phyloP scores from a whole-genome alignment of 2,329 filamentous ascomycete genomes.

The Cadophora sp. region DNA sequence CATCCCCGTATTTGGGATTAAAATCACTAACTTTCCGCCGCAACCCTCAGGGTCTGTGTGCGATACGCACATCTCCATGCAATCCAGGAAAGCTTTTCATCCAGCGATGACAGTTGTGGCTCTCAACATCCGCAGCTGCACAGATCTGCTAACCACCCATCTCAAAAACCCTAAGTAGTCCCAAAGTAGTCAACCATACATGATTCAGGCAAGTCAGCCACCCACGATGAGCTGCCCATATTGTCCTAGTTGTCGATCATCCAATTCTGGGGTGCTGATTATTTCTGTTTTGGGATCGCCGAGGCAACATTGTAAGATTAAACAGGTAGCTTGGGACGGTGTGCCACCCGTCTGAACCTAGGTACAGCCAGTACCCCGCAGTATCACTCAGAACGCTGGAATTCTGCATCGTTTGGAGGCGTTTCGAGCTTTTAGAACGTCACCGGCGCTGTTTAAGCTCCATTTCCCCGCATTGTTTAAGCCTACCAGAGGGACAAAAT shows the following conservation, averaged over 20 bases:
- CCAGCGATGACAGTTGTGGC: neutral
- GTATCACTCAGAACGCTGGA: neutral
- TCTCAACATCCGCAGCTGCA: neutral
- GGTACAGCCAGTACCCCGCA: neutral
- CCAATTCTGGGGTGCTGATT: neutral
- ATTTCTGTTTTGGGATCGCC: neutral
- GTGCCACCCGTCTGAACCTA: neutral
- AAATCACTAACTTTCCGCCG: neutral
- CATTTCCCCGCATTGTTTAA: slow-evolving; percentile 7
- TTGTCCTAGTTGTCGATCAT: slow-evolving; percentile 14
- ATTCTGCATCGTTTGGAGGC: neutral
- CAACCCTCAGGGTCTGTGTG: neutral
- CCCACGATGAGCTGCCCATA: neutral
- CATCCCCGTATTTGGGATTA: neutral
- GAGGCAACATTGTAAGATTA: slow-evolving; percentile 5
- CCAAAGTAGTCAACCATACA: neutral
- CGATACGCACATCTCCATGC: neutral
- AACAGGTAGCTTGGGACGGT: neutral
- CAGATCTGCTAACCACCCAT: neutral
- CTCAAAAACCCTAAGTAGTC: neutral
- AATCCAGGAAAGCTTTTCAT: neutral
- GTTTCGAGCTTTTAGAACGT: neutral
- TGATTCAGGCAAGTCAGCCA: slow-evolving; percentile 16
- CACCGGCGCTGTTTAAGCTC: neutral
- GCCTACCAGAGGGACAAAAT: neutral